phyloP scores from a whole-genome alignment of 768 basidiomycete genomes.

The Mrakia hoshinonis region DNA sequence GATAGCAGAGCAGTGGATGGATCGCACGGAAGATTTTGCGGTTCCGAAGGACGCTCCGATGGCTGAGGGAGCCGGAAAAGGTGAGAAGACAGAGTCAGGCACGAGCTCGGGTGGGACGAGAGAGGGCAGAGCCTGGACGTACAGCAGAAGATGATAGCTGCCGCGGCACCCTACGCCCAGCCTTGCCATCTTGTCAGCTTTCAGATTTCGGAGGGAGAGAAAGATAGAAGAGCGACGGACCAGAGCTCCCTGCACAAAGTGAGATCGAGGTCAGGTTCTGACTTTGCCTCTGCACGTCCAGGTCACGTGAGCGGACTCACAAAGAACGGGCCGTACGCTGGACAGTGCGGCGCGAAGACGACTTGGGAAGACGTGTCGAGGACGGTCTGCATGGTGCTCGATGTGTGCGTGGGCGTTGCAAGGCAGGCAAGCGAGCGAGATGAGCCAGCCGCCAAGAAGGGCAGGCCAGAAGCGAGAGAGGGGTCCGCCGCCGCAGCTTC shows the following conservation, averaged over 20 bases:
- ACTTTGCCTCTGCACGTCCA: background rate
- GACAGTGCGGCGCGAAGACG: background rate
- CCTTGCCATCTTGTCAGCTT: too few species aligned
- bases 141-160: background rate
- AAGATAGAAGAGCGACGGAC: background rate
- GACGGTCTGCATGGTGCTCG: too few species aligned
- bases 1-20: too few species aligned
- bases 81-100: background rate
- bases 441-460: too few species aligned
- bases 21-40: too few species aligned
- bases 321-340: background rate
- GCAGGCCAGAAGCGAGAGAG: too few species aligned
- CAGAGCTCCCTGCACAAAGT: background rate
- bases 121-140: background rate
- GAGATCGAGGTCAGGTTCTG: background rate
- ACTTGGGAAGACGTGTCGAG: too few species aligned
- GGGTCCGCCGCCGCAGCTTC: too few species aligned
- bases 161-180: background rate
- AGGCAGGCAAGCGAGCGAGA: too few species aligned
- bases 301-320: background rate
- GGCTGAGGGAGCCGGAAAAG: background rate
- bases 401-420: too few species aligned
- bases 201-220: background rate
- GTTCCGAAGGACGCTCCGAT: background rate
- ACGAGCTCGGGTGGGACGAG: background rate